phyloP scores from a whole-genome alignment of 2,329 filamentous ascomycete genomes.

The Paecilomyces dactylethromorphus region DNA sequence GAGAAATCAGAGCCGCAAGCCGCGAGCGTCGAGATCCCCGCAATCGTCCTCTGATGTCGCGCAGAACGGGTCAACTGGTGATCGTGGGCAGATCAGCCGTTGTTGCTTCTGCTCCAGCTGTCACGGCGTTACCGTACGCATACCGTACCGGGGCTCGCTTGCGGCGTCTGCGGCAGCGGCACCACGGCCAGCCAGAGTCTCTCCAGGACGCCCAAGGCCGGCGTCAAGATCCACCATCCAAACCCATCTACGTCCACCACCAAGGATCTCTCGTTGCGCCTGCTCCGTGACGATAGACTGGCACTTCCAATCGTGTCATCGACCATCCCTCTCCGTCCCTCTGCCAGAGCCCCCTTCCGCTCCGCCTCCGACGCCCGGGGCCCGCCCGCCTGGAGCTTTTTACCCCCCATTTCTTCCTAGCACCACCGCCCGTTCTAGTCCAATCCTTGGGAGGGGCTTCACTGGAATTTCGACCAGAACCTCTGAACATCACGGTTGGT shows the following conservation, averaged over 20 bases:
- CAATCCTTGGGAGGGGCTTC: neutral
- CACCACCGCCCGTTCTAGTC: neutral
- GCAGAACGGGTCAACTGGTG: neutral
- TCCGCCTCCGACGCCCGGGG: neutral
- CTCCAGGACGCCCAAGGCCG: constrained; percentile 20
- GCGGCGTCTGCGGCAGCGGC: constrained; percentile 32
- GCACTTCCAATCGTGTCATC: neutral
- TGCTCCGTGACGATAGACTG: constrained; percentile 1
- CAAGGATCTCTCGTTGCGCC: constrained; percentile 9
- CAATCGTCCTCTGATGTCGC: neutral
- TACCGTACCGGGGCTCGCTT: constrained; percentile 21
- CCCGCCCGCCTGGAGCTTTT: constrained; percentile 2
- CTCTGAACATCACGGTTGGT: constrained; percentile 5
- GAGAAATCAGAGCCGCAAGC: neutral
- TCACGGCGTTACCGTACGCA: neutral
- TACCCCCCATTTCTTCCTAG: constrained; percentile 1
- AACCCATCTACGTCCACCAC: constrained; percentile 20
- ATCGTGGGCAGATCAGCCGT: neutral
- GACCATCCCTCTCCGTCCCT: constrained; percentile 1
- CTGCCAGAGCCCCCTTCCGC: neutral
- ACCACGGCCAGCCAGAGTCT: constrained; percentile 30
- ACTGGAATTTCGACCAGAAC: neutral
- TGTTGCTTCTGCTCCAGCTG: neutral
- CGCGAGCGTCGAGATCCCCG: neutral
- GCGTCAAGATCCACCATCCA: constrained; percentile 23